Conservation (phyloP, 2,329 filamentous ascomycete genomes). For the Macrophomina tecta region DNA sequence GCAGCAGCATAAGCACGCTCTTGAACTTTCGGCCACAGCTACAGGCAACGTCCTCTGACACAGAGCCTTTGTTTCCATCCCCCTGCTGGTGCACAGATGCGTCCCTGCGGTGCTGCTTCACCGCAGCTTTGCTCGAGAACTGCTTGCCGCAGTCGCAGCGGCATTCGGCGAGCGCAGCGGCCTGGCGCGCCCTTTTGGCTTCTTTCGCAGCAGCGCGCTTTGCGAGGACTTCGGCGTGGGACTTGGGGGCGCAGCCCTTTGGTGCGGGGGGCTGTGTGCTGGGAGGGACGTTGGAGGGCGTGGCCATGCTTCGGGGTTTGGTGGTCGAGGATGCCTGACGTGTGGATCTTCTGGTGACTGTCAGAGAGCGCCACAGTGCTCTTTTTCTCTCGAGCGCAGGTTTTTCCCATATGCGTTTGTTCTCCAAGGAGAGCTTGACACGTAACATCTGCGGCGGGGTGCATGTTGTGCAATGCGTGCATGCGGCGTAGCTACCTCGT, state of each 20-base stretch:
- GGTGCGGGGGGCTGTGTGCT: not conserved
- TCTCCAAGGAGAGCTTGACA: too few relatives aligned
- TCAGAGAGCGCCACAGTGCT: too few relatives aligned
- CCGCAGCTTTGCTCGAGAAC: not conserved
- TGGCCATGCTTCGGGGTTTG: too few relatives aligned
- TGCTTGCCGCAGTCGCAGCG: conserved; percentile 4
- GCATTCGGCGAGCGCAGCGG: not conserved
- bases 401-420: too few relatives aligned
- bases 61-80: not conserved
- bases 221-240: not conserved
- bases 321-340: too few relatives aligned
- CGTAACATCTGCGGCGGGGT: too few relatives aligned
- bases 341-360: too few relatives aligned
- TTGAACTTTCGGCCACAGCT: not conserved
- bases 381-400: too few relatives aligned
- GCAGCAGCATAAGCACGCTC: not conserved
- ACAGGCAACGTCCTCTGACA: not conserved
- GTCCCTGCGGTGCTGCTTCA: not conserved
- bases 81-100: not conserved
- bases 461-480: too few relatives aligned
- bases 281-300: not conserved
- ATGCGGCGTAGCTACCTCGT: too few relatives aligned
- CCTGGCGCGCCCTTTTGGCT: not conserved
- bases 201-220: not conserved
- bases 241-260: not conserved